Percentiles rank a stretch among this genome's conserved stretches.
Conservation (phyloP, 1,284 basidiomycete genomes). For the Leccinum ponderosum region DNA sequence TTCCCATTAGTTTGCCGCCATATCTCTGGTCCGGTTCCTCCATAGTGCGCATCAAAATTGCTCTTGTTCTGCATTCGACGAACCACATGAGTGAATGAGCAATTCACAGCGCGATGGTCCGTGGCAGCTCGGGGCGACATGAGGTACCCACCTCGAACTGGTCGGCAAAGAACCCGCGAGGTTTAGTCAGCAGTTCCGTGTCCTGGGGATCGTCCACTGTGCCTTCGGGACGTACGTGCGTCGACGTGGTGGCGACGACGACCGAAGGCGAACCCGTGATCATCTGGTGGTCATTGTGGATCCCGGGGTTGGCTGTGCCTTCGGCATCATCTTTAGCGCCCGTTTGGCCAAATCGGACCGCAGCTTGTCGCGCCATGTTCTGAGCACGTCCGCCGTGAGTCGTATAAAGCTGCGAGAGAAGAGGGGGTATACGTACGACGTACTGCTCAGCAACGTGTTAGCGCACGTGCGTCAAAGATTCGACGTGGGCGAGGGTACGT, state of each 20-base stretch:
- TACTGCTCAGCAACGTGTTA: conserved; percentile 17
- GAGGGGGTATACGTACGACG: conserved; percentile 18
- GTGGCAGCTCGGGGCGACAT: neutral
- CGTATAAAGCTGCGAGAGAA: conserved; percentile 43
- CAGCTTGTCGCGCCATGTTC: conserved; percentile 83
- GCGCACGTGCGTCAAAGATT: neutral
- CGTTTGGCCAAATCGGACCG: conserved; percentile 66
- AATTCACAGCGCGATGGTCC: too few relatives aligned
- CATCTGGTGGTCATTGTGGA: conserved; percentile 28
- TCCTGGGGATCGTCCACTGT: conserved; percentile 36
- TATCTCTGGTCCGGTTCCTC: conserved; percentile 94
- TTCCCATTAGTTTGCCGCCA: conserved; percentile 89
- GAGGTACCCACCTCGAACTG: conserved; percentile 76
- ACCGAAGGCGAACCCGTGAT: conserved; percentile 44
- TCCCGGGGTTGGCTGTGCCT: conserved; percentile 10
- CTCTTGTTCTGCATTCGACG: conserved; percentile 69
- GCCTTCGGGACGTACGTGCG: conserved; percentile 42
- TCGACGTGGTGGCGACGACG: conserved; percentile 58
- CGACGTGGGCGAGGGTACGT: conserved; percentile 24
- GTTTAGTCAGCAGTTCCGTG: conserved; percentile 46
- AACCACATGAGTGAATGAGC: neutral
- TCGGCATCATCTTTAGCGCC: conserved; percentile 36
- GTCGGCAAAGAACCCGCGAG: conserved; percentile 88
- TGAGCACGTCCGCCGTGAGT: conserved; percentile 29
- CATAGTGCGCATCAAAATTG: conserved; percentile 89